Conservation (phyloP, 202 grass and related monocot species). For the Cymbopogon flexuosus region DNA sequence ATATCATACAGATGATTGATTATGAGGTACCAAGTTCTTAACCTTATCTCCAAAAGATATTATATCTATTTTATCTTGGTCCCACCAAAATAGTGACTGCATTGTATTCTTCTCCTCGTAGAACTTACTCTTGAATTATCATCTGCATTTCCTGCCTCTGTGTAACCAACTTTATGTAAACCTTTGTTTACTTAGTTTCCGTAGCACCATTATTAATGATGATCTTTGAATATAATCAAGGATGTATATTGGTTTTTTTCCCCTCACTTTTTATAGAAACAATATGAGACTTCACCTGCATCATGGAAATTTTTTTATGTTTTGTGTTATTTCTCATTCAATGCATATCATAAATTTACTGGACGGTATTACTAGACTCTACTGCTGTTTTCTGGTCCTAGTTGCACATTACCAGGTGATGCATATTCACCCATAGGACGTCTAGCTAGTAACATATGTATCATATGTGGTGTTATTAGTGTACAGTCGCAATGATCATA, state of each 20-base stretch:
- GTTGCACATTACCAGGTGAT: neutral
- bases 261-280: neutral
- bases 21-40: conserved; percentile 60
- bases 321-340: neutral
- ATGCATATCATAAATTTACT: neutral
- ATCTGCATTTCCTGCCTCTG: neutral
- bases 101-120: neutral
- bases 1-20: conserved; percentile 96
- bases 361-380: neutral
- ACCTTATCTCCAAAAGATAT: neutral
- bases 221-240: neutral
- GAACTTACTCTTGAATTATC: conserved; percentile 8
- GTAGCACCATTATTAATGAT: neutral
- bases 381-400: neutral
- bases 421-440: neutral
- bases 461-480: neutral
- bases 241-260: neutral
- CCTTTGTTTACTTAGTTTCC: neutral
- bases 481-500: neutral
- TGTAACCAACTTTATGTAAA: neutral
- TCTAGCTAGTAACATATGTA: neutral
- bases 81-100: neutral
- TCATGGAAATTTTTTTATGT: neutral
- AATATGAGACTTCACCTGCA: neutral
- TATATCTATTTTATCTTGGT: neutral